A percentile compares a stretch with the other conserved stretches of the same genome.
These are phyloP conservation scores for Dactylellina parvicollis DNA, from an alignment of 2,329 filamentous ascomycete genomes.

Conservation along the genomic window DNA sequence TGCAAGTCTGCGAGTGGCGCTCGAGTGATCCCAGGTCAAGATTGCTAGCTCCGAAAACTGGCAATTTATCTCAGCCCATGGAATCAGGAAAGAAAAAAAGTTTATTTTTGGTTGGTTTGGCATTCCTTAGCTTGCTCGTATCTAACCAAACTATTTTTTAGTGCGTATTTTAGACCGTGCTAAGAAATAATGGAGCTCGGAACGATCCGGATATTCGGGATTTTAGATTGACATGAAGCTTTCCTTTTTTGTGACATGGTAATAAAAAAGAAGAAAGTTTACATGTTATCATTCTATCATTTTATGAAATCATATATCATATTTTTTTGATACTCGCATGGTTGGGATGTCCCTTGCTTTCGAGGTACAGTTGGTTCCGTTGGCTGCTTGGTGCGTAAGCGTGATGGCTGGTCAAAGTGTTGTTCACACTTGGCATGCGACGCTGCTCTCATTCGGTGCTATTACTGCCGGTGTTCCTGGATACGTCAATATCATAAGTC, in stretches of 20 bases:
- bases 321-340: background rate
- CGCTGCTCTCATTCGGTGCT: no score
- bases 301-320: slow-evolving; percentile 37
- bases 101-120: background rate
- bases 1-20: slow-evolving; percentile 35
- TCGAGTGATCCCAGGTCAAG: background rate
- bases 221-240: slow-evolving; percentile 21
- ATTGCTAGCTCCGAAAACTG: background rate
- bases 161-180: background rate
- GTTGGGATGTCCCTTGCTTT: slow-evolving; percentile 8
- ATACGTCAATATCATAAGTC: background rate
- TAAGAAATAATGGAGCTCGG: slow-evolving; percentile 29
- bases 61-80: slow-evolving; percentile 11
- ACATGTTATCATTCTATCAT: slow-evolving; percentile 21
- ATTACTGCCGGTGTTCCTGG: slow-evolving; percentile 1
- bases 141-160: background rate
- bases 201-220: slow-evolving; percentile 47
- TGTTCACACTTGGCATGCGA: background rate
- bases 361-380: background rate
- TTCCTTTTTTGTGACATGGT: slow-evolving; percentile 7
- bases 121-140: background rate
- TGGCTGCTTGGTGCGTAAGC: no score
- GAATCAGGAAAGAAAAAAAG: background rate
- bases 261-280: background rate
- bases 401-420: background rate